Evolutionary conservation across 805 yeast species (phyloP).

Genomic region (Kazachstania bromeliacearum): DNA sequence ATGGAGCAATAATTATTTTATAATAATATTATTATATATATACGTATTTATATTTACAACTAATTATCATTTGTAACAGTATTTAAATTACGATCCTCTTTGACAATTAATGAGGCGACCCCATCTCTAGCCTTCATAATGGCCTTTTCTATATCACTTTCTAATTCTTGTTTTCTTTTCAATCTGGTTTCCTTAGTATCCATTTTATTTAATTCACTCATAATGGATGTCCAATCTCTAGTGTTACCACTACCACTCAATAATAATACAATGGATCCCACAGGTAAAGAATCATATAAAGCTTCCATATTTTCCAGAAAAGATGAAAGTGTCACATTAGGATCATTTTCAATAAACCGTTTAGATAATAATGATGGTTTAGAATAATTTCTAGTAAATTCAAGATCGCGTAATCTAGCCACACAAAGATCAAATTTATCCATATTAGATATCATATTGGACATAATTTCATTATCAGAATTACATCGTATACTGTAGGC

Average conservation of each 20-base stretch:
- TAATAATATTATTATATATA: background rate
- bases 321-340: conserved; percentile 10
- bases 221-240: conserved; percentile 33
- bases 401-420: conserved; percentile 51
- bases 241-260: conserved; percentile 59
- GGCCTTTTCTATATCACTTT: conserved; percentile 38
- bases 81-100: conserved; percentile 14
- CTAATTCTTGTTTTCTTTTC: conserved; percentile 35
- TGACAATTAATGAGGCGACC: conserved; percentile 44
- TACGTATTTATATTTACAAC: background rate
- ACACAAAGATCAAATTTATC: conserved; percentile 40
- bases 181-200: conserved; percentile 32
- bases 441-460: conserved; percentile 31
- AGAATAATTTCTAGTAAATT: conserved; percentile 32
- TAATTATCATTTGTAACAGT: background rate
- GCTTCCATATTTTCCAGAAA: conserved; percentile 38
- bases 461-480: conserved; percentile 53
- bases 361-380: conserved; percentile 15
- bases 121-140: conserved; percentile 51
- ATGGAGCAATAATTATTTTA: too few species aligned
- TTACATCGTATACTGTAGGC: conserved; percentile 33
- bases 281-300: conserved; percentile 47
- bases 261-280: conserved; percentile 49
- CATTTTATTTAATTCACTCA: conserved; percentile 34
- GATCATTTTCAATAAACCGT: background rate